Evolutionary conservation across 345 rosid genomes (phyloP).

Genomic region (Heritiera fomes): DNA sequence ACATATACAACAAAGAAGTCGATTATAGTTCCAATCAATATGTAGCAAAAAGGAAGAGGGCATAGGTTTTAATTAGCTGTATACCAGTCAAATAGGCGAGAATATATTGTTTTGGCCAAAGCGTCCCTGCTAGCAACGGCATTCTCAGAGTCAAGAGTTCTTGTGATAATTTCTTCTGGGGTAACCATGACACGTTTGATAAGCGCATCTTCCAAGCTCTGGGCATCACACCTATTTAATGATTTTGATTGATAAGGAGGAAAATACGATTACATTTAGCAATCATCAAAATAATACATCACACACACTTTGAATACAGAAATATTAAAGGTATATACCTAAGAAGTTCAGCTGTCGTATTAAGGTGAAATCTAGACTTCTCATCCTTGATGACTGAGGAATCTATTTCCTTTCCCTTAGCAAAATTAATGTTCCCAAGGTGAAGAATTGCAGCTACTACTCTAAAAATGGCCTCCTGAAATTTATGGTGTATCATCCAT

Average conservation of each 20-base stretch:
- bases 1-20: background rate
- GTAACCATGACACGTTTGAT: slow-evolving; percentile 82
- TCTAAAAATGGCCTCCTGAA: slow-evolving; percentile 71
- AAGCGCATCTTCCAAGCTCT: slow-evolving; percentile 66
- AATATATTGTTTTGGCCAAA: slow-evolving; percentile 68
- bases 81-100: slow-evolving; percentile 75
- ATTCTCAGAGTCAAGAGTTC: slow-evolving; percentile 62
- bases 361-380: slow-evolving; percentile 58
- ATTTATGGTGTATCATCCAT: background rate
- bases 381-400: slow-evolving; percentile 76
- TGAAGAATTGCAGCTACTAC: slow-evolving; percentile 78
- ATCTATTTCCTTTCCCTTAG: slow-evolving; percentile 67
- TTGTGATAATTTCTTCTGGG: slow-evolving; percentile 72
- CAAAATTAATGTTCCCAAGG: slow-evolving; percentile 67
- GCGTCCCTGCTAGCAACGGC: slow-evolving; percentile 68
- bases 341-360: slow-evolving; percentile 66
- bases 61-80: slow-evolving; percentile 18
- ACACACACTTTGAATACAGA: background rate
- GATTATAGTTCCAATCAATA: background rate
- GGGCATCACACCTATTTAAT: slow-evolving; percentile 60
- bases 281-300: background rate
- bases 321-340: slow-evolving; percentile 34
- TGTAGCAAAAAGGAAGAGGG: background rate
- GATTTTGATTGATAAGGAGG: background rate
- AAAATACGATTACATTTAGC: background rate